Percentiles rank a stretch among this genome's conserved stretches.
Evolutionary conservation across 176 grass and related monocot genomes (phyloP).

Genomic region (Juncus inflexus): DNA sequence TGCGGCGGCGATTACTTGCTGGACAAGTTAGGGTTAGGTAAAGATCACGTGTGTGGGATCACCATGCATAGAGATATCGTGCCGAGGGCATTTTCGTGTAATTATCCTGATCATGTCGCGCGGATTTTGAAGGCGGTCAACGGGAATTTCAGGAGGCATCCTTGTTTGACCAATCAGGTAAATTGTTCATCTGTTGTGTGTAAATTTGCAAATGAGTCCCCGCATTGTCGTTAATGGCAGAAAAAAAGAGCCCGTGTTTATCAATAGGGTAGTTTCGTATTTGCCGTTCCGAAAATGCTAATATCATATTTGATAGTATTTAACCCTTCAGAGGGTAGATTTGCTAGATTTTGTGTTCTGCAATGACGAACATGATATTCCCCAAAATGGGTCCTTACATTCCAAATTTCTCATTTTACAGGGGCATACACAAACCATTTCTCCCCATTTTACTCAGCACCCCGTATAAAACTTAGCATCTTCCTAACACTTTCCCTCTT

Average conservation of each 20-base stretch:
- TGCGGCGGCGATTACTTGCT: constrained; percentile 86
- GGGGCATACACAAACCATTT: neutral
- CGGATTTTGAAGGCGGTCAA: constrained; percentile 86
- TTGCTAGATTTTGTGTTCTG: too few species aligned
- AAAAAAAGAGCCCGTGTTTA: too few species aligned
- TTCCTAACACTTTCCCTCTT: too few species aligned
- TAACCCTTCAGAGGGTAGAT: too few species aligned
- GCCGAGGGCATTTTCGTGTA: constrained; percentile 85
- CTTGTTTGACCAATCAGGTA: constrained; percentile 83
- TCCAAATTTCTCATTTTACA: neutral
- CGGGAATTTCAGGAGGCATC: constrained; percentile 74
- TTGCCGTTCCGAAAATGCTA: too few species aligned
- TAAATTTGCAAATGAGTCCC: neutral
- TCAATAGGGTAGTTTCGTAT: neutral
- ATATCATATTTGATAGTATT: too few species aligned
- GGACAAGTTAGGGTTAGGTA: constrained; percentile 50
- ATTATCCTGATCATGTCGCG: constrained; percentile 78
- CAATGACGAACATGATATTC: too few species aligned
- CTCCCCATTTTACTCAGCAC: neutral
- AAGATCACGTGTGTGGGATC: constrained; percentile 63
- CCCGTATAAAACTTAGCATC: neutral
- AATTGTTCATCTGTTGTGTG: too few species aligned
- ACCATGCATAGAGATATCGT: constrained; percentile 94
- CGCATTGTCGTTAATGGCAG: neutral
- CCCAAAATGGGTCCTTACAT: neutral